phyloP scores from a whole-genome alignment of 2,329 filamentous ascomycete species.

The Colletotrichum sp. region DNA sequence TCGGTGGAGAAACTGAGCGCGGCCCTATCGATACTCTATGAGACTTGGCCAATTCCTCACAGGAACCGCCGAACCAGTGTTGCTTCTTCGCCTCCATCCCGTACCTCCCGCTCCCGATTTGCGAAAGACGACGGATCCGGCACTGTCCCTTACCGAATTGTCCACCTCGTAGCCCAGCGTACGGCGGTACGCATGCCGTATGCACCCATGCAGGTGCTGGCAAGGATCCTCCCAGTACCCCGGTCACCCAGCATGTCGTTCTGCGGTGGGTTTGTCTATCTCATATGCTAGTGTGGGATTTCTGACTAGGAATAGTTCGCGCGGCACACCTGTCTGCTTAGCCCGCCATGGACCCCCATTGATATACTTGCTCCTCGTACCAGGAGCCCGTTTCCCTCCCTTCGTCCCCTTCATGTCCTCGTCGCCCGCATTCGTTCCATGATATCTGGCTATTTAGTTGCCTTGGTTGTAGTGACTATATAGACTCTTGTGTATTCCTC shows the following conservation, averaged over 20 bases:
- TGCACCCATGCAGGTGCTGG: not conserved
- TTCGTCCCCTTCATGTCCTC: not conserved
- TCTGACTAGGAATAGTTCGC: slow-evolving; percentile 16
- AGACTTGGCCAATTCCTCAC: not conserved
- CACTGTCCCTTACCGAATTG: not conserved
- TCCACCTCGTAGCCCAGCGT: not conserved
- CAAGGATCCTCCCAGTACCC: slow-evolving; percentile 17
- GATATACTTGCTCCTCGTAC: not conserved
- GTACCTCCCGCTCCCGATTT: not conserved
- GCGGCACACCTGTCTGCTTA: slow-evolving; percentile 8
- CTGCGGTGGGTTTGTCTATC: not conserved
- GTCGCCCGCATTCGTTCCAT: not conserved
- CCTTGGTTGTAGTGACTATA: not conserved
- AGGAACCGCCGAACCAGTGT: not conserved
- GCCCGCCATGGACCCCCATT: not conserved
- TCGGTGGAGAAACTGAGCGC: not conserved
- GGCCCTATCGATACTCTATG: not conserved
- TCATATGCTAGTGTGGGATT: slow-evolving; percentile 16
- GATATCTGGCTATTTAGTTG: not conserved
- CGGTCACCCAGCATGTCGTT: slow-evolving; percentile 8
- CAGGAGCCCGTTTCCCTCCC: not conserved
- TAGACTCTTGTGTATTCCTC: not conserved
- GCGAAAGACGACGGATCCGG: not conserved
- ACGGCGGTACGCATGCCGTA: not conserved
- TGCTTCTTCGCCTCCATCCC: not conserved